Evolutionary conservation across 1,284 basidiomycete genomes (phyloP).

Genomic region (Ceratobasidium papillatum): DNA sequence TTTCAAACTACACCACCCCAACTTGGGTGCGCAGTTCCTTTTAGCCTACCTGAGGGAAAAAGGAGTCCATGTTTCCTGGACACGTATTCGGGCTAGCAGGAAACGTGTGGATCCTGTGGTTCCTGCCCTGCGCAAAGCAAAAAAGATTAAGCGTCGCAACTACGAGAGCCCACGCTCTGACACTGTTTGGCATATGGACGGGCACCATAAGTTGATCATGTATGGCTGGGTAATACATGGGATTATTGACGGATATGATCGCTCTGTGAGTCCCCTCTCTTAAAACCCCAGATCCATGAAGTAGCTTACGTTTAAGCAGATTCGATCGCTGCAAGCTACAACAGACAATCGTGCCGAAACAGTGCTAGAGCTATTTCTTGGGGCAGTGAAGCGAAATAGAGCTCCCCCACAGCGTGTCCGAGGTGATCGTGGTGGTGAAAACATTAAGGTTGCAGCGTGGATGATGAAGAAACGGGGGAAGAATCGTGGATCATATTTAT

Average conservation of each 20-base stretch:
- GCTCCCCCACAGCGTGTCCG: conserved; percentile 8
- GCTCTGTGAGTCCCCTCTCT: conserved; percentile 52
- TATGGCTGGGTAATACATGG: conserved; percentile 65
- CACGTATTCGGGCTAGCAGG: conserved; percentile 26
- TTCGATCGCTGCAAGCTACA: neutral
- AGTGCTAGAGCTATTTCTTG: neutral
- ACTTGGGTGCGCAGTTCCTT: conserved; percentile 46
- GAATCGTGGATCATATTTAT: conserved; percentile 24
- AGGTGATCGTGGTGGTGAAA: conserved; percentile 27
- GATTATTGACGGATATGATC: conserved; percentile 56
- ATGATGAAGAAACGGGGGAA: conserved; percentile 5
- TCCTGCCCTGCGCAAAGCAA: neutral
- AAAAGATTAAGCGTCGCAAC: conserved; percentile 47
- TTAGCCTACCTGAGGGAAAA: conserved; percentile 44
- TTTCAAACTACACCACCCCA: conserved; percentile 45
- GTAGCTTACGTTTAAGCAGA: neutral
- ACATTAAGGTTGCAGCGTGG: conserved; percentile 14
- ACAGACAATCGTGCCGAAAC: neutral
- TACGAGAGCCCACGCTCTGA: conserved; percentile 55
- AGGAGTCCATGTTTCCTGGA: conserved; percentile 44
- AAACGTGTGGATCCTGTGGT: neutral
- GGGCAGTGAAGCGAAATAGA: neutral
- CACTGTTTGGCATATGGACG: conserved; percentile 60
- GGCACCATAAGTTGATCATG: conserved; percentile 60
- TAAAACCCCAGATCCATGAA: too few relatives aligned